Evolutionary conservation across 495 filamentous ascomycete species (phyloP), one percentile per base, ranked within the genome.

Genomic region (Hypoxylon fragiforme): DNA sequence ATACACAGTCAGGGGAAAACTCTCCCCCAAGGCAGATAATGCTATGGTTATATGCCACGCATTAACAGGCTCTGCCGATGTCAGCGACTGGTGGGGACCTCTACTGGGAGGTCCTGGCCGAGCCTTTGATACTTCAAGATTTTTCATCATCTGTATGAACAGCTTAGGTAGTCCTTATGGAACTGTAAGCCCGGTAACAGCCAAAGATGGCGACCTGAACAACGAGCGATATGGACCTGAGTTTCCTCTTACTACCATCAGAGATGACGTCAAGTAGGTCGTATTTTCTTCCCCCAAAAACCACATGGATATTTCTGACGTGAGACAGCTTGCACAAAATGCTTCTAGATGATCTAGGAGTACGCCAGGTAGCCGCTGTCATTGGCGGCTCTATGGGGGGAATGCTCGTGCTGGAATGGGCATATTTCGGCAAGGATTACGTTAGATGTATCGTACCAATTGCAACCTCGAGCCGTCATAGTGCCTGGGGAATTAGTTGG

Each of bases 401-500:
- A 56, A 97, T 97, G 94, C 83, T 97, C 38, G 91, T 92, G 0
- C 78, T 98, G 14, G 94, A 98, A 70, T 98, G 95, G 79, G 89
- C 94, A 38, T 98, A 95, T 73, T 90, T 96, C 64, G 94, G 94
- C 50, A 88, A 88, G 67, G 89, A 95, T 60, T 97, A 97, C 63
- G 92, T 98, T 21, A 86, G 88, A 26, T 81, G 84, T 34, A 89
- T 98, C 66, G 87, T 97, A 20, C 90, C 94, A 2, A 95, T 98
- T 60, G 94, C 94, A 19, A 97, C 94, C 14, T 97, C 92, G 3
- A 89, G 90, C 42, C 83, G 90, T 8, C 94, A 97, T 66, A 96
- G 91, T 54, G 94, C 94, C n/a, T 98, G 94, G 94, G 90, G 94
- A 32, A 98, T 98, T 62, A 96, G 91, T 71, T 97, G 94, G 94